Conservation (phyloP, 352 stramenopile genomes). For the Phytophthora pinifolia region DNA sequence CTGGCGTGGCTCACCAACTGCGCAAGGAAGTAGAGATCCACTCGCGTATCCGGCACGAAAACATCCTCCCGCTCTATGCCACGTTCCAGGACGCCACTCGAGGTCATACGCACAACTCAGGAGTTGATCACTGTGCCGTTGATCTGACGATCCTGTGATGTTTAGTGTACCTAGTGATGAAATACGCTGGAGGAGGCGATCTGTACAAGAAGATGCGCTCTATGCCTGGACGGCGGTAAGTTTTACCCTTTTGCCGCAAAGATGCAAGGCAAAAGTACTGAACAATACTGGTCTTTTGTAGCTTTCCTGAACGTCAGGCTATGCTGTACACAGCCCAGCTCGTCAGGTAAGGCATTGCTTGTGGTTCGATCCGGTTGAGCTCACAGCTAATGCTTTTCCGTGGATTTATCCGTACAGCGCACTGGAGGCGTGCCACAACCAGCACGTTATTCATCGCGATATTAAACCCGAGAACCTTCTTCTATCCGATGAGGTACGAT, state of each 20-base stretch:
- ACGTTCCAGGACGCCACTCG: constrained; percentile 81
- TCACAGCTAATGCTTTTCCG: constrained; percentile 2
- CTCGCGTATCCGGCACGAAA: constrained; percentile 82
- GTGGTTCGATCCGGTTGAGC: background rate
- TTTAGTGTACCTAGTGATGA: constrained; percentile 86
- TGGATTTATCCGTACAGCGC: constrained; percentile 23
- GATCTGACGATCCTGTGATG: background rate
- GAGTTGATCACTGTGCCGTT: background rate
- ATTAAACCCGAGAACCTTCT: constrained; percentile 97
- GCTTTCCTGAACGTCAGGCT: constrained; percentile 63
- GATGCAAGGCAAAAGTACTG: background rate
- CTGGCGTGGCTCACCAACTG: constrained; percentile 77
- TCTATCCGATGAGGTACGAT: constrained; percentile 56
- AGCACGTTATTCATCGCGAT: constrained; percentile 92
- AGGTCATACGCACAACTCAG: constrained; percentile 18
- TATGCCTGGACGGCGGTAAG: constrained; percentile 47
- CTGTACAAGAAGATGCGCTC: constrained; percentile 77
- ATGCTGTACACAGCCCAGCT: constrained; percentile 74
- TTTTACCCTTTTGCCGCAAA: background rate
- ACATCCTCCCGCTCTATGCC: constrained; percentile 87
- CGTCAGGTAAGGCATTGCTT: constrained; percentile 42
- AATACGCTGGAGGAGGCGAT: constrained; percentile 85
- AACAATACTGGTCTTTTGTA: constrained; percentile 8
- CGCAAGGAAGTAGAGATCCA: constrained; percentile 92
- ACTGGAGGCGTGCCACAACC: constrained; percentile 71